phyloP scores from a whole-genome alignment of 768 basidiomycete genomes.

The Tylopilus cervinicoccineus region DNA sequence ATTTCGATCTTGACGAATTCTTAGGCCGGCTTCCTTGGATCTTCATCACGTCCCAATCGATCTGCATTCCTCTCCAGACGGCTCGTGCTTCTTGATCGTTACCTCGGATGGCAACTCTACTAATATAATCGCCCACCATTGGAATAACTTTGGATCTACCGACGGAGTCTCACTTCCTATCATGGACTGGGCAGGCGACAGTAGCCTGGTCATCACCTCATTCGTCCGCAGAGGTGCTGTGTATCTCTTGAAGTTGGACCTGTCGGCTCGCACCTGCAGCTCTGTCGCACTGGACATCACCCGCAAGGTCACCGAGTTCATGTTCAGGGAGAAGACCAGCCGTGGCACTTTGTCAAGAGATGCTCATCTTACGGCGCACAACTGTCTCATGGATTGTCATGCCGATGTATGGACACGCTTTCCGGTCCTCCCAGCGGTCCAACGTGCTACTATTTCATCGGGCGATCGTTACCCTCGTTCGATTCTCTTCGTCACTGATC shows the following conservation, averaged over 20 bases:
- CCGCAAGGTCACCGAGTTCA: conserved; percentile 53
- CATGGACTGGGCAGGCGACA: conserved; percentile 23
- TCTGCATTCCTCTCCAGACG: conserved; percentile 49
- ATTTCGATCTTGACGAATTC: not conserved
- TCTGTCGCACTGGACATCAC: conserved; percentile 53
- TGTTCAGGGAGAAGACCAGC: conserved; percentile 44
- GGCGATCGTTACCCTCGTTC: conserved; percentile 28
- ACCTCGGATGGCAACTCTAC: conserved; percentile 18
- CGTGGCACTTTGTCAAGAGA: conserved; percentile 18
- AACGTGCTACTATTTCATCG: conserved; percentile 39
- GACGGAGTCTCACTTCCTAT: conserved; percentile 39
- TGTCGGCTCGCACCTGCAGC: conserved; percentile 26
- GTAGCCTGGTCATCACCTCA: conserved; percentile 39
- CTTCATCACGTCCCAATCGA: conserved; percentile 32
- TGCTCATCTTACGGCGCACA: conserved; percentile 34
- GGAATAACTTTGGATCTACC: conserved; percentile 53
- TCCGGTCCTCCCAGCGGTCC: conserved; percentile 51
- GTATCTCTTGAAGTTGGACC: conserved; percentile 43
- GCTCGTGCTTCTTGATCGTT: conserved; percentile 45
- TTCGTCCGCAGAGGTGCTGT: conserved; percentile 39
- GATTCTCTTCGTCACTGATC: conserved; percentile 43
- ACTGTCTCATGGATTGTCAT: conserved; percentile 51
- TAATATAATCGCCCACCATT: conserved; percentile 44
- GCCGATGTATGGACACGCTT: conserved; percentile 58
- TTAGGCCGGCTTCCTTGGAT: conserved; percentile 44